Evolutionary conservation across 2,329 filamentous ascomycete species (phyloP), one percentile per base, ranked within the genome.

Genomic region (Celoporthe dispersa): DNA sequence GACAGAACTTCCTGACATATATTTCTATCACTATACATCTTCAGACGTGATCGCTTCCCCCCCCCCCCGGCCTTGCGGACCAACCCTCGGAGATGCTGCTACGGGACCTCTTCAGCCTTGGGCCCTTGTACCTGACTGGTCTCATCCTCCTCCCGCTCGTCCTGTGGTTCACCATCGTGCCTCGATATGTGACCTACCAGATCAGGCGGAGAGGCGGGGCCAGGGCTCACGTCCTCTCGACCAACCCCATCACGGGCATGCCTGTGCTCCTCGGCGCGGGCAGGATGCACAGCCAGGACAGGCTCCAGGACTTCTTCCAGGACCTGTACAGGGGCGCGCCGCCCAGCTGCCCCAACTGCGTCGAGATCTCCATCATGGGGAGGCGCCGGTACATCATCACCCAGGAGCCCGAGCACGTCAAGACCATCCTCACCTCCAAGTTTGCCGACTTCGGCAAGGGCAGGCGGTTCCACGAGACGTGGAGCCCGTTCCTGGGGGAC

Each of bases 361-460:
- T 81, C 67, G 81, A 83, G 74, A 71, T 82, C 28, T 75, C 79
- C 25, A 73, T 82, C 59, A 73, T 73, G 19, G 77, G 78, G 11
- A 71, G 71, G 28, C 70, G 76, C 51, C 76, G 81, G 61, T 80
- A 84, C 69, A 76, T 88, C 68, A 76, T 83, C 62, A 88, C 86
- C 0, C 76, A 79, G 33, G 87, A 90, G 48, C 85, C 86, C 0
- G 84, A 85, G 68, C 89, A 90, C 68, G 77, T 90, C 70, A 88
- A 89, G 75, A 81, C 87, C 0, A 75, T 89, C 4, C 79, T 90
- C 16, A 85, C 87, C 0, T 84, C 83, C 35, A 83, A 88, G 67
- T 90, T 90, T 76, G 80, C 84, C 69, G 84, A 88, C 70, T 90
- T 85, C 69, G 82, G 81, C 31, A 81, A 88, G 67, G 82, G 84